These are phyloP conservation scores for Fraxinus paxiana DNA, from an alignment of 305 asterid species.

Conservation along the genomic window DNA sequence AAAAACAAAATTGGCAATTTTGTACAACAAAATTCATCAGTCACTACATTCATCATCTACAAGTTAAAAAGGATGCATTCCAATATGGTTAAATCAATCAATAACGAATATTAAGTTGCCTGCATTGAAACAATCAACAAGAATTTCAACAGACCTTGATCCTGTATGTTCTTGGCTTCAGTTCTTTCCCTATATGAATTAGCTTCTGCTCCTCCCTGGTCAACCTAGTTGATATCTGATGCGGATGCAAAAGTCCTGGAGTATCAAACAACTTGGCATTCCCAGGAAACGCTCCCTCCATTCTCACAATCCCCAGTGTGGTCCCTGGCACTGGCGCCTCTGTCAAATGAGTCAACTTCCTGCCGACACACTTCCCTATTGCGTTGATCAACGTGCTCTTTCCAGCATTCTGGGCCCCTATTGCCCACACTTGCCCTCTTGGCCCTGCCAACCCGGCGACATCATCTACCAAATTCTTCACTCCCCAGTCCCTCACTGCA, in stretches of 20 bases:
- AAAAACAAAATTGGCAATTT: not conserved
- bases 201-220: conserved; percentile 67
- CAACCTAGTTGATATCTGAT: conserved; percentile 77
- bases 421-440: conserved; percentile 86
- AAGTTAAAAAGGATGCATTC: not conserved
- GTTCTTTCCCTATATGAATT: conserved; percentile 56
- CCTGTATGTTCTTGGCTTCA: conserved; percentile 84
- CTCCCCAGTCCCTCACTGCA: conserved; percentile 80
- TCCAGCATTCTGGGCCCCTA: conserved; percentile 93
- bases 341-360: conserved; percentile 58
- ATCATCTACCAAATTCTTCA: conserved; percentile 72
- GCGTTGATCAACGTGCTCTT: conserved; percentile 80
- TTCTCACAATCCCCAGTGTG: conserved; percentile 76
- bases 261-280: conserved; percentile 82
- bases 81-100: conserved; percentile 2
- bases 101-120: conserved; percentile 2
- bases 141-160: conserved; percentile 51
- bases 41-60: not conserved
- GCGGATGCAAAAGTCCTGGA: conserved; percentile 85
- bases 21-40: not conserved
- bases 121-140: not conserved
- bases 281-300: conserved; percentile 86
- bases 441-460: conserved; percentile 64
- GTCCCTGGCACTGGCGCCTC: conserved; percentile 92
- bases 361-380: conserved; percentile 57